These are phyloP conservation scores for Hymenotorrendiella dingleyae DNA, from an alignment of 2,329 filamentous ascomycete genomes.

Conservation along the genomic window DNA sequence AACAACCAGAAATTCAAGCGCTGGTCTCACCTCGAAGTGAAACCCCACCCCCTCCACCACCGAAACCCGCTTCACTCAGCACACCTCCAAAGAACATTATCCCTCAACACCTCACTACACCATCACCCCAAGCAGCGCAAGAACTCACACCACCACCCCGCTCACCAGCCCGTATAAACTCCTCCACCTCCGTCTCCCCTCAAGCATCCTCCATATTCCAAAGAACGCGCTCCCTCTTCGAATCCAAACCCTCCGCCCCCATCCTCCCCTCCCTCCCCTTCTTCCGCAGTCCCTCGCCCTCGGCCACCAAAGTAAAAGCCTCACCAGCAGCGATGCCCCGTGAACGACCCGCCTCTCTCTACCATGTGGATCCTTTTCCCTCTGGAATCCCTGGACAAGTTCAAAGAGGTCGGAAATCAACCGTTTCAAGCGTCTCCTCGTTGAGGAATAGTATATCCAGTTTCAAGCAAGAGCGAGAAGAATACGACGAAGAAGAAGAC, in stretches of 20 bases:
- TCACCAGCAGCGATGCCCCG: background rate
- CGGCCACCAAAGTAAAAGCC: background rate
- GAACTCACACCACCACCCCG: background rate
- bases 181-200: background rate
- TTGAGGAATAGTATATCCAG: too few relatives aligned
- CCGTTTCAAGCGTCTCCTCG: too few relatives aligned
- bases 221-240: conserved; percentile 25
- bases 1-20: too few relatives aligned
- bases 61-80: too few relatives aligned
- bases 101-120: too few relatives aligned
- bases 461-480: background rate
- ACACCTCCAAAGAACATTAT: too few relatives aligned
- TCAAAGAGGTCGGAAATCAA: too few relatives aligned
- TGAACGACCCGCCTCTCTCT: background rate
- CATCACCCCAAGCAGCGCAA: too few relatives aligned
- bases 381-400: background rate
- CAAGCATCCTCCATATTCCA: conserved; percentile 17
- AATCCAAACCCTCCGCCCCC: conserved; percentile 13
- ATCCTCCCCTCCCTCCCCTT: conserved; percentile 3
- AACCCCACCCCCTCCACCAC: background rate
- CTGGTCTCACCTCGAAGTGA: too few relatives aligned
- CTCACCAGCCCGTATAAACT: background rate
- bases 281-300: conserved; percentile 1
- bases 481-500: background rate
- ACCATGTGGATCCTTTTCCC: background rate